Base-by-base conservation (phyloP, 1,139 yeast species). In the Yamadazyma triangularis region DNA sequence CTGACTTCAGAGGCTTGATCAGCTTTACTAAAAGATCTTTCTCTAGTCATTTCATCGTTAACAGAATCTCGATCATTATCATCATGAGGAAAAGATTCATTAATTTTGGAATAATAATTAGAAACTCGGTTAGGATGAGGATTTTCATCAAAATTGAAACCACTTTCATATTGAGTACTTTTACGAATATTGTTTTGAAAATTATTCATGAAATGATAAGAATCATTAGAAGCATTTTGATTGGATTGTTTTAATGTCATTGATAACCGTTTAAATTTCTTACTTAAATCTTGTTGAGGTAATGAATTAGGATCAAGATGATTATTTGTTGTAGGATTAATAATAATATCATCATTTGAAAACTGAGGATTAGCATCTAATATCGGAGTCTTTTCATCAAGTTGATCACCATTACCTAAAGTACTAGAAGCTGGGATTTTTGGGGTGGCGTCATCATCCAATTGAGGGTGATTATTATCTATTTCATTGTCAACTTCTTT, bases 191-290 rank as follows among this genome's bases (percentile, higher is more conserved):
- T 68, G 38, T 62, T 66, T 38, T 62, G 69, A 44, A 69, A 68
- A n/a, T 59, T 48, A 32, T 47, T 56, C 58, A 66, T 63, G 42
- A 69, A 68, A 27, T 56, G 51, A 35, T 61, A 52, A 2, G 73
- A 66, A 34, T 66, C 71, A 11, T 61, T 61, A 4, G 72, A 61
- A 1, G 68, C 54, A 24, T 43, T 47, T 23, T 32, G 22, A 28
- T 28, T 38, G 2, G 59, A 45, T 21, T 58, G 58, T 32, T 62
- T 69, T 24, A 69, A 49, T 1, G 72, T 64, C 36, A 56, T 41
- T 2, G 71, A 63, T 20, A 69, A 52, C 13, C 74, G 37, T 34
- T 64, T 61, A 39, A 69, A 69, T 41, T 64, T 65, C 6, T 47
- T 41, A 29, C 61, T 56, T 26, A 68, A 50, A 28, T 53, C 57